Evolutionary conservation across 1,284 basidiomycete species (phyloP).

Genomic region (Ceratobasidium sp.): DNA sequence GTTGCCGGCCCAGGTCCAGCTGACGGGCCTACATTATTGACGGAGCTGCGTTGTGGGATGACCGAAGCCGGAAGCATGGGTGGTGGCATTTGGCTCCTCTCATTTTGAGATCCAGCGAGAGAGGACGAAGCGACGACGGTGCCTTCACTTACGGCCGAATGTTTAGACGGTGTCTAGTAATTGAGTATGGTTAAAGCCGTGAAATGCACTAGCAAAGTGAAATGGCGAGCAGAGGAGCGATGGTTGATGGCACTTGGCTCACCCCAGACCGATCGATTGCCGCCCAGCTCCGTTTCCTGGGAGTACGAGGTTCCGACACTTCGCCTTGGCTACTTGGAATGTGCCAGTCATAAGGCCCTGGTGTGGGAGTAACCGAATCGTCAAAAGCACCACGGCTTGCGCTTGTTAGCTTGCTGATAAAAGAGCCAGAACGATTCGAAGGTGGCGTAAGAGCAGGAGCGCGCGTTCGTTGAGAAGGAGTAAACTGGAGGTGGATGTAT

Average conservation of each 20-base stretch:
- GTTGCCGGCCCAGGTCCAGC: not conserved
- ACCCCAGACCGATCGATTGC: not conserved
- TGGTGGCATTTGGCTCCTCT: not conserved
- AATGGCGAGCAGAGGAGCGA: not conserved
- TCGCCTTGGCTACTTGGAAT: constrained; percentile 32
- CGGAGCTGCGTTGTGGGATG: not conserved
- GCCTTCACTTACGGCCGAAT: not conserved
- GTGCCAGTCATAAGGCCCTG: not conserved
- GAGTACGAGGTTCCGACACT: constrained; percentile 15
- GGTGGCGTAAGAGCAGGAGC: constrained; percentile 5
- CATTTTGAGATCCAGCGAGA: not conserved
- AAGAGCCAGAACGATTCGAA: not conserved
- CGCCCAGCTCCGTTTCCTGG: constrained; percentile 14
- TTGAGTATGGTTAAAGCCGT: not conserved
- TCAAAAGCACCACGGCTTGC: not conserved
- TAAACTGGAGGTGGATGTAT: constrained; percentile 21
- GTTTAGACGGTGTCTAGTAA: not conserved
- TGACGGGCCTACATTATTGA: not conserved
- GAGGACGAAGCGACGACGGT: not conserved
- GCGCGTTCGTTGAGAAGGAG: not conserved
- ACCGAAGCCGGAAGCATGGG: not conserved
- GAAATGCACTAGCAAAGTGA: too few relatives aligned
- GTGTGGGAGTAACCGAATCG: not conserved
- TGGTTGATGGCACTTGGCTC: not conserved
- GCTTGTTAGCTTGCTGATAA: not conserved